Evolutionary conservation across 2,329 filamentous ascomycete species (phyloP), one percentile per base, ranked within the genome.

Genomic region (Ceratocystis cubensis): DNA sequence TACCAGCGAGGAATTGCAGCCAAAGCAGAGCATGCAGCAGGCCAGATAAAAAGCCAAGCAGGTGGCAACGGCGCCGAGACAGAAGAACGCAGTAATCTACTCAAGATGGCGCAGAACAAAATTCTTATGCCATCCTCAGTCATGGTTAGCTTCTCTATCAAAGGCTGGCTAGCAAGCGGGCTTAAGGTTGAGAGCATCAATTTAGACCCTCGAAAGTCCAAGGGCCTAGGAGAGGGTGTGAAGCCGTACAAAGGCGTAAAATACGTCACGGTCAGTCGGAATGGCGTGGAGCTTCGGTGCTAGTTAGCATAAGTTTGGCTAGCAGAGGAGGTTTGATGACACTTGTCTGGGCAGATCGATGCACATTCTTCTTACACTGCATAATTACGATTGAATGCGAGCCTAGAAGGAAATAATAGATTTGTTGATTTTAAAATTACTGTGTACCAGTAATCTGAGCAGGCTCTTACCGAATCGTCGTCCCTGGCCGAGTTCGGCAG

Each of bases 241-340:
- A 95, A 91, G 76, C 94, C 94, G 28, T 97, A 96, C 76, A 99
- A 97, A 77, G 94, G 94, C 1, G 94, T 99, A 70, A 99, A 99
- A 77, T 99, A 99, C 76, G 75, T 99, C 71, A 96, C 92, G 17
- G 79, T 87, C 62, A 87, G 84, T 72, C 84, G 84, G 69, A 81
- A 82, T 15, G 85, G 84, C 25, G 78, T 87, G 53, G 85, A 88
- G 75, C 80, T 85, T 70, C 78, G 85, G 71, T 87, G 84, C 73
- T 85, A 28, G 37, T 41, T 15, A 41, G 13, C 37, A 41, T 13
- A 41, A 41, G 4, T 1, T 13, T 41, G 10, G 10, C 10, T 15
- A 41, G 10, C 3, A 4, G 37, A 41, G 13, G 13, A 41, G 8
- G 1, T 15, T 41, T 41, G 37, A 41, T 41, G 37, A 15, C 3